Evolutionary conservation across 2,329 filamentous ascomycete species (phyloP), one percentile per base, ranked within the genome.

Genomic region (Colletotrichum incanum): DNA sequence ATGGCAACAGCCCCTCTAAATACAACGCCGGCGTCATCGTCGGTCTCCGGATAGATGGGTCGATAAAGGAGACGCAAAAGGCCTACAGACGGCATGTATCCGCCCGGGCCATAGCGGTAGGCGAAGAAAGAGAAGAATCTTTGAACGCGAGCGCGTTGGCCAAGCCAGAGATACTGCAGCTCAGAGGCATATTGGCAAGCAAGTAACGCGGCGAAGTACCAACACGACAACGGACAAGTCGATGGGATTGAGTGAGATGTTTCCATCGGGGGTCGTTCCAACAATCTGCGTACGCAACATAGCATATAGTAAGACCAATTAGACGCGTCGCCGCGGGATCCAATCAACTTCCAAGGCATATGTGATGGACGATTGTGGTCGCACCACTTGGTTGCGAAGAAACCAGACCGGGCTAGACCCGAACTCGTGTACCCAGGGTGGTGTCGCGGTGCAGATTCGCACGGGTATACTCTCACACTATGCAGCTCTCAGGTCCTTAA

Each of bases 1-100:
- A 71, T 65, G 75, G 60, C 63, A 47, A 45, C 23, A 61, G 72
- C 9, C 31, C 26, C 43, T 43, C 31, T 23, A 26, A 52, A 20
- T 8, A 28, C 8, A n/a, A 23, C 54, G 23, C 28, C 16, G 18
- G 59, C 50, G 28, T 49, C 49, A 55, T 64, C 31, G 49, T 18
- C n/a, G n/a, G n/a, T 49, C 39, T 39, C 59, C 59, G 49, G 41
- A 64, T 56, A 37, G n/a, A 43, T 56, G 59, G 49, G n/a, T 45
- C 41, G 23, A 56, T 26, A 12, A 68, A 49, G 26, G 9, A 49
- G 63, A 47, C 31, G 28, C n/a, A 20, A 34, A 37, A 12, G n/a
- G 20, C 39, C 26, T 47, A 49, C 47, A 47, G 37, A 37, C 37
- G 45, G 23, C 20, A 52, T 39, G 37, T 2, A 39, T 8, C 18